These are phyloP conservation scores for Schizophyllum amplum DNA, from an alignment of 1,284 basidiomycete genomes.

Conservation along the genomic window DNA sequence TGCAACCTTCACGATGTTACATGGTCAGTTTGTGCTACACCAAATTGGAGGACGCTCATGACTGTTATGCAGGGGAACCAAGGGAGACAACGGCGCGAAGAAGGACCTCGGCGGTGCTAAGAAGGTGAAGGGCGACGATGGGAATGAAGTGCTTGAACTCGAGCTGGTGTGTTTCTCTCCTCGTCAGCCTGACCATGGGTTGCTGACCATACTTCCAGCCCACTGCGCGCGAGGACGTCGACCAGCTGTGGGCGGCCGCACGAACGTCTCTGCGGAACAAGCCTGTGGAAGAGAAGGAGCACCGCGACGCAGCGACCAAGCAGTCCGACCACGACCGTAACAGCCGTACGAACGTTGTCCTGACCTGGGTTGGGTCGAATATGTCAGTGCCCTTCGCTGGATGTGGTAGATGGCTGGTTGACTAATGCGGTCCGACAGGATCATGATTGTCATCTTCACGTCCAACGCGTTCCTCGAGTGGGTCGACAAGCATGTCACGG, in stretches of 20 bases:
- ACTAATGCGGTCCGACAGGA: constrained; percentile 27
- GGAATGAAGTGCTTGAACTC: constrained; percentile 82
- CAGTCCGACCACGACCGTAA: constrained; percentile 82
- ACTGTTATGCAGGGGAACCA: constrained; percentile 61
- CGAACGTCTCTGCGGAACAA: constrained; percentile 58
- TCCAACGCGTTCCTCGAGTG: constrained; percentile 65
- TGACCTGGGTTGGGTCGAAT: constrained; percentile 81
- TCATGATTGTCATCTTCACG: constrained; percentile 79
- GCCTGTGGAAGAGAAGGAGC: constrained; percentile 64
- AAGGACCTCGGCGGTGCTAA: constrained; percentile 87
- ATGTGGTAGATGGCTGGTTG: constrained; percentile 3
- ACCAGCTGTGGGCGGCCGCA: constrained; percentile 76
- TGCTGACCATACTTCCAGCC: not conserved
- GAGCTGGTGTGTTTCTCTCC: constrained; percentile 44
- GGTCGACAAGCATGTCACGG: constrained; percentile 44
- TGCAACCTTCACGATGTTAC: constrained; percentile 87
- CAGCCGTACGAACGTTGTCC: constrained; percentile 77
- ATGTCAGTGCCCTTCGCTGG: constrained; percentile 42
- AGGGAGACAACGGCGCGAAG: constrained; percentile 78
- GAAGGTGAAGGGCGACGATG: constrained; percentile 76
- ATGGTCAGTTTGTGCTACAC: constrained; percentile 38
- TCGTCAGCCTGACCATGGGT: not conserved
- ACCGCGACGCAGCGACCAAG: constrained; percentile 82
- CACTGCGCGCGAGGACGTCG: constrained; percentile 77
- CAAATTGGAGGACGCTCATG: constrained; percentile 3